Conservation (phyloP, 1,284 basidiomycete genomes). For the Irpex sp. region DNA sequence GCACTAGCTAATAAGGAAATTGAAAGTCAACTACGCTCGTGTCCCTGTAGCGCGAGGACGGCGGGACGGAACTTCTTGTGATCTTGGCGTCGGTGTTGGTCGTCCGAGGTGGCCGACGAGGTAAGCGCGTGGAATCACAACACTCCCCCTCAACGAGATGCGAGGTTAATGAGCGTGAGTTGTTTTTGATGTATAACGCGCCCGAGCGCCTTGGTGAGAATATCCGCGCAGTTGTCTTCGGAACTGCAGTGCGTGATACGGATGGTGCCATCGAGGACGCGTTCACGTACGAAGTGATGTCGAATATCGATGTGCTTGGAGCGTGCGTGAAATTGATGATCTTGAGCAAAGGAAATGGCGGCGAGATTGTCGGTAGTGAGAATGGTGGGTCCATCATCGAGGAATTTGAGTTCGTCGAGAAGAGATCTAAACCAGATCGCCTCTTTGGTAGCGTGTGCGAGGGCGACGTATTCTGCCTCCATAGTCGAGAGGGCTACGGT, state of each 20-base stretch:
- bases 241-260: constrained; percentile 25
- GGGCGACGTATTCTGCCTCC: constrained; percentile 41
- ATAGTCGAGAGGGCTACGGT: constrained; percentile 27
- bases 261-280: constrained; percentile 24
- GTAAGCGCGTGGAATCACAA: constrained; percentile 2
- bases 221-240: constrained; percentile 33
- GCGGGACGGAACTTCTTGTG: background rate
- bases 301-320: constrained; percentile 38
- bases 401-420: constrained; percentile 20
- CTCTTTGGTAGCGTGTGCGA: constrained; percentile 24
- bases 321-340: constrained; percentile 30
- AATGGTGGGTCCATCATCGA: constrained; percentile 7
- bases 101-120: background rate
- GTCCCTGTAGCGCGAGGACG: background rate
- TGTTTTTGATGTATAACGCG: background rate
- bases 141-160: constrained; percentile 14
- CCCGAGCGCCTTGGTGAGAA: constrained; percentile 37
- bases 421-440: constrained; percentile 26
- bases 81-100: background rate
- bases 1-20: background rate
- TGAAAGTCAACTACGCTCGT: background rate
- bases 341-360: constrained; percentile 19
- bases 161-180: constrained; percentile 3
- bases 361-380: constrained; percentile 4
- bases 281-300: constrained; percentile 32